Evolutionary conservation across 192 early-diverging fungal genomes (phyloP).

Genomic region (Coemansia sp.): DNA sequence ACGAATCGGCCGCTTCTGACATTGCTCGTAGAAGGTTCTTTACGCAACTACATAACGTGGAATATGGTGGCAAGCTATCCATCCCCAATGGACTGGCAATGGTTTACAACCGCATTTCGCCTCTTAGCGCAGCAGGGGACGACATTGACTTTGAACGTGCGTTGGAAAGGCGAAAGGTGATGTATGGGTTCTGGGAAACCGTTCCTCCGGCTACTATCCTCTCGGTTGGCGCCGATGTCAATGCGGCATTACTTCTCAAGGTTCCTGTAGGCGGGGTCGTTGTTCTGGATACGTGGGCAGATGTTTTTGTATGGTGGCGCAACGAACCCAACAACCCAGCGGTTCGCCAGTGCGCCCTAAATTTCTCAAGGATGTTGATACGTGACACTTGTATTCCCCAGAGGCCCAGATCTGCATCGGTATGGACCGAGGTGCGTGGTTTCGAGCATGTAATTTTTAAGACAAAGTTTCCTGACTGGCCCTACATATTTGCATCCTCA

Average conservation of each 20-base stretch:
- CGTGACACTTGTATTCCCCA: slow-evolving; percentile 44
- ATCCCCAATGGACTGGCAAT: slow-evolving; percentile 28
- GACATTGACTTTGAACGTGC: slow-evolving; percentile 52
- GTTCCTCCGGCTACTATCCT: slow-evolving; percentile 48
- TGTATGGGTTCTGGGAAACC: slow-evolving; percentile 53
- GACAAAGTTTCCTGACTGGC: slow-evolving; percentile 56
- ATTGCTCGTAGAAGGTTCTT: slow-evolving; percentile 46
- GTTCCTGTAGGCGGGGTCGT: slow-evolving; percentile 47
- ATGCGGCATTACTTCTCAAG: slow-evolving; percentile 44
- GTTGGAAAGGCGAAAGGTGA: slow-evolving; percentile 44
- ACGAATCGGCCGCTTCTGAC: slow-evolving; percentile 36
- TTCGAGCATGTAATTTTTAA: slow-evolving; percentile 53
- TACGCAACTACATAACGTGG: slow-evolving; percentile 29
- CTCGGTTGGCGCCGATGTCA: slow-evolving; percentile 37
- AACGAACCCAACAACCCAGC: slow-evolving; percentile 42
- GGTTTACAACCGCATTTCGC: slow-evolving; percentile 34
- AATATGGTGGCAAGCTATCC: slow-evolving; percentile 12
- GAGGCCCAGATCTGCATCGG: slow-evolving; percentile 41
- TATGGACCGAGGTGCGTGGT: slow-evolving; percentile 50
- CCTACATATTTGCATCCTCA: slow-evolving; percentile 45
- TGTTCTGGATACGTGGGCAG: slow-evolving; percentile 50
- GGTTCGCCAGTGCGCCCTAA: slow-evolving; percentile 44
- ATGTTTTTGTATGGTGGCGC: slow-evolving; percentile 56
- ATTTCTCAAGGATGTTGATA: slow-evolving; percentile 46
- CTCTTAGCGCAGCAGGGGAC: slow-evolving; percentile 29